Conservation (phyloP, 2,329 filamentous ascomycete species). For the Neonectria coccinea region DNA sequence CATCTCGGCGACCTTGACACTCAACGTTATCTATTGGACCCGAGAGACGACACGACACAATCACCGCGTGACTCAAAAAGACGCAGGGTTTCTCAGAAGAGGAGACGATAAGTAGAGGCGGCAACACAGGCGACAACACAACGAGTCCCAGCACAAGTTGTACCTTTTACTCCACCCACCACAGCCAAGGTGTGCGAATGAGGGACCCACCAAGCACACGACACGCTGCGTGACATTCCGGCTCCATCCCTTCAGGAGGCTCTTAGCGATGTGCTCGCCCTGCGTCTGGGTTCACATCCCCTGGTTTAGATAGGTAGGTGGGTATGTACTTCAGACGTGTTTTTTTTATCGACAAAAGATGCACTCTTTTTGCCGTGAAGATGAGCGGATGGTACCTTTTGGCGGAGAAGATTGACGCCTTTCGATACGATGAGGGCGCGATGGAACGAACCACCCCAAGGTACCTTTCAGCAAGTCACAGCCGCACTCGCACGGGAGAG, state of each 20-base stretch:
- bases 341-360: not conserved
- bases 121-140: constrained; percentile 4
- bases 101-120: constrained; percentile 12
- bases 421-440: too few species aligned
- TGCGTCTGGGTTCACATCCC: constrained; percentile 23
- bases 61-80: constrained; percentile 22
- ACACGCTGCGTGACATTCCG: constrained; percentile 27
- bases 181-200: constrained; percentile 19
- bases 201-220: constrained; percentile 30
- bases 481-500: not conserved
- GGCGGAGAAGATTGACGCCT: not conserved
- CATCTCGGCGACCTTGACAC: constrained; percentile 19
- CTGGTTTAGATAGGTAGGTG: not conserved
- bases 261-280: not conserved
- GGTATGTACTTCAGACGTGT: not conserved
- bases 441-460: not conserved
- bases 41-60: not conserved
- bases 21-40: not conserved
- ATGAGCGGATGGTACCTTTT: not conserved
- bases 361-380: not conserved
- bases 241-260: not conserved
- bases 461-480: not conserved
- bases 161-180: constrained; percentile 14
- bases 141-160: not conserved
- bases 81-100: constrained; percentile 3